Conservation (phyloP, 768 basidiomycete genomes). For the Naganishia friedmannii region DNA sequence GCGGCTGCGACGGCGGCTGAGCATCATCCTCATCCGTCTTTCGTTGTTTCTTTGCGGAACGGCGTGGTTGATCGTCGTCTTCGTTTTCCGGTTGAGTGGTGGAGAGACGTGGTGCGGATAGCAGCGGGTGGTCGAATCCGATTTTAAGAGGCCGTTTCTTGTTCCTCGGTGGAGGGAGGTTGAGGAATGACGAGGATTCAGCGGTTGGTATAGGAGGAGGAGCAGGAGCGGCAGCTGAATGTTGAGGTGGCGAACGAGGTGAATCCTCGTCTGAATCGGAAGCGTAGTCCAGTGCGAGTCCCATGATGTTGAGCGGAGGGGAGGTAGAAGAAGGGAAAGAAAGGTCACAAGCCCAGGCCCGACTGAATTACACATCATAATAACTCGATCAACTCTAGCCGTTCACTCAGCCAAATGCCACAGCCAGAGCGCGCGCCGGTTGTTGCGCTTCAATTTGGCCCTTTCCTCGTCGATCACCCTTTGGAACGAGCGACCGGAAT, state of each 20-base stretch:
- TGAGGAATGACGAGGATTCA: not conserved
- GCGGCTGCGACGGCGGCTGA: not conserved
- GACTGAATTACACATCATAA: conserved; percentile 20
- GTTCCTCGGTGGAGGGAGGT: conserved; percentile 14
- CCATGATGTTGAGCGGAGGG: not conserved
- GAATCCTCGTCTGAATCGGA: not conserved
- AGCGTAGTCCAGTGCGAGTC: conserved; percentile 11
- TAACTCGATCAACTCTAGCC: not conserved
- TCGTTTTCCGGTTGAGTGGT: not conserved
- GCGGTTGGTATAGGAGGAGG: not conserved
- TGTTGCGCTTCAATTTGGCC: not conserved
- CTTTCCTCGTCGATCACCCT: not conserved
- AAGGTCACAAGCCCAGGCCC: not conserved
- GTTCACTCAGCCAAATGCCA: too few species aligned
- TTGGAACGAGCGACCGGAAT: too few species aligned
- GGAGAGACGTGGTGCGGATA: not conserved
- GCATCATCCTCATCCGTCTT: not conserved
- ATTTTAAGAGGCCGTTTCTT: conserved; percentile 25
- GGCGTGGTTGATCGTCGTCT: not conserved
- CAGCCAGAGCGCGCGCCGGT: too few species aligned
- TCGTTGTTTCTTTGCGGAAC: not conserved
- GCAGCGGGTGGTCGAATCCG: conserved; percentile 25
- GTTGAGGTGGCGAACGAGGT: not conserved
- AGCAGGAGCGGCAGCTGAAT: too few species aligned
- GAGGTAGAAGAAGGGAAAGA: too few species aligned